Evolutionary conservation across 2,329 filamentous ascomycete species (phyloP).

Genomic region (Seiridium cupressi): DNA sequence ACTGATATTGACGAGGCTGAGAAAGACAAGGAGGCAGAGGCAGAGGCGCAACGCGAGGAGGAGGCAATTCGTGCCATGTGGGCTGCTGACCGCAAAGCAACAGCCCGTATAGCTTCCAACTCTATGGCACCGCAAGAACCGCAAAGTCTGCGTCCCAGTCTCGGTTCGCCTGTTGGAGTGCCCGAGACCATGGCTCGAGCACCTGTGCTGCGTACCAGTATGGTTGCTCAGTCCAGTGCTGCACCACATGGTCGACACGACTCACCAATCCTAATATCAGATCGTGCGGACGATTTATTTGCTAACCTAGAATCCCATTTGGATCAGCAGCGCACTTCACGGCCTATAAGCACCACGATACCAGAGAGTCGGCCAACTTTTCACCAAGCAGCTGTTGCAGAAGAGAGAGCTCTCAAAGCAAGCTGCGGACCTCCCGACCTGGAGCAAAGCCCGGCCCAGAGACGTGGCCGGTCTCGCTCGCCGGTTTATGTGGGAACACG

Average conservation of each 20-base stretch:
- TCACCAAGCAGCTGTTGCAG: not conserved
- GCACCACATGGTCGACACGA: not conserved
- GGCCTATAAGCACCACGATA: not conserved
- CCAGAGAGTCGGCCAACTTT: not conserved
- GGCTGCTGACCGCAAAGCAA: conserved; percentile 24
- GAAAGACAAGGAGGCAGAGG: conserved; percentile 22
- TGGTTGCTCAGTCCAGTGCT: not conserved
- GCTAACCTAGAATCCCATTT: conserved; percentile 24
- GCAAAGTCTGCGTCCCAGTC: no score
- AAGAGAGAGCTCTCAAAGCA: not conserved
- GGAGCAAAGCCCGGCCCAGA: conserved; percentile 8
- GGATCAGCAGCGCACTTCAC: conserved; percentile 13
- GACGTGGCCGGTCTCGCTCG: conserved; percentile 29
- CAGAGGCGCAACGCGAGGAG: conserved; percentile 25
- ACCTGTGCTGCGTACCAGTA: not conserved
- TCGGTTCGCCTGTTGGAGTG: not conserved
- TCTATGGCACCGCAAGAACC: conserved; percentile 10
- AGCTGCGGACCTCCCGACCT: no score
- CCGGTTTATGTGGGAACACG: conserved; percentile 24
- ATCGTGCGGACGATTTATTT: conserved; percentile 22
- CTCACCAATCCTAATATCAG: conserved; percentile 3
- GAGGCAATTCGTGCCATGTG: conserved; percentile 30
- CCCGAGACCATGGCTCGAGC: not conserved
- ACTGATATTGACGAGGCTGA: conserved; percentile 15
- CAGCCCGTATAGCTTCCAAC: conserved; percentile 24